These are phyloP conservation scores for Colletotrichum acutatum DNA, from an alignment of 2,329 filamentous ascomycete genomes.

Conservation along the genomic window DNA sequence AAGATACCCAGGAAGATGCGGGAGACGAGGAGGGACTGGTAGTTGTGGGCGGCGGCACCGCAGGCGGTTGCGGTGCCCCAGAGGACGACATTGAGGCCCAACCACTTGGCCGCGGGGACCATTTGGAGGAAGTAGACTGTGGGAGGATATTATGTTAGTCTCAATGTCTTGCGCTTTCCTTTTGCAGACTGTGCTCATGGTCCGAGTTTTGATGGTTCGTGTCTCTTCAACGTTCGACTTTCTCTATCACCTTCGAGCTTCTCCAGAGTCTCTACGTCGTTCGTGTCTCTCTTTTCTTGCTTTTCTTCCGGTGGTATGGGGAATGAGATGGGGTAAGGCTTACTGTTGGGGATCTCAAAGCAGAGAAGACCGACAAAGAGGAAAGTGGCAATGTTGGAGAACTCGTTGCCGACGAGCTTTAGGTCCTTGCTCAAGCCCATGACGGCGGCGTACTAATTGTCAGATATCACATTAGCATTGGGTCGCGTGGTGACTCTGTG, in stretches of 20 bases:
- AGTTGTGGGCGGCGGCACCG: slow-evolving; percentile 64
- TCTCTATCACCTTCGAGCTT: neutral
- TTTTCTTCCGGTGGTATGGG: neutral
- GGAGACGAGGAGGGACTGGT: slow-evolving; percentile 62
- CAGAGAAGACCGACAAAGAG: slow-evolving; percentile 71
- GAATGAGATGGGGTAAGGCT: slow-evolving; percentile 31
- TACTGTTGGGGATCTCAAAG: slow-evolving; percentile 70
- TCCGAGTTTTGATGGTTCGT: neutral
- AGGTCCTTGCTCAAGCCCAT: slow-evolving; percentile 71
- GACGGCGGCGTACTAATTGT: slow-evolving; percentile 70
- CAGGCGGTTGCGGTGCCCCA: slow-evolving; percentile 69
- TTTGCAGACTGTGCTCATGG: neutral
- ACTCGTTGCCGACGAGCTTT: slow-evolving; percentile 67
- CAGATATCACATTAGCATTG: slow-evolving; percentile 10
- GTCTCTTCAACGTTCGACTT: too few species aligned
- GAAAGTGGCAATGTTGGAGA: slow-evolving; percentile 70
- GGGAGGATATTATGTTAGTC: neutral
- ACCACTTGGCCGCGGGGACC: slow-evolving; percentile 69
- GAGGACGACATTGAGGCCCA: slow-evolving; percentile 66
- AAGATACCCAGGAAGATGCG: slow-evolving; percentile 71
- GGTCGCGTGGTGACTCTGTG: neutral
- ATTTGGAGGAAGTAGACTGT: slow-evolving; percentile 68
- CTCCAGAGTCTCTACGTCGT: neutral
- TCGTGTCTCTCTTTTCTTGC: neutral
- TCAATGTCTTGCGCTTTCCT: neutral